phyloP scores from a whole-genome alignment of 768 basidiomycete species.

The Lentinula aciculospora region DNA sequence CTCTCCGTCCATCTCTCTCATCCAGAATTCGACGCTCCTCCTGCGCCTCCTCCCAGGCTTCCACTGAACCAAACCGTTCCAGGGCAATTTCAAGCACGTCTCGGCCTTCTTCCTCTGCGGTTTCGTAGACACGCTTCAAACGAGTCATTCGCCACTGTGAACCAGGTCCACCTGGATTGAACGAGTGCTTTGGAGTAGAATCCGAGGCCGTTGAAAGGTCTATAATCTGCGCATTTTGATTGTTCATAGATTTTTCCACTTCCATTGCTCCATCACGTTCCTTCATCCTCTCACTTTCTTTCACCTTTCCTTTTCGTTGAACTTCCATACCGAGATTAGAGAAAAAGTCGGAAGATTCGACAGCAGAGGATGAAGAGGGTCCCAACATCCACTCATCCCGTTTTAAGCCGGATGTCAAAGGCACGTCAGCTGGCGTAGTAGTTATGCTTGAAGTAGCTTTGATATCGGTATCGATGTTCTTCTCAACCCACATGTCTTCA shows the following conservation, averaged over 20 bases:
- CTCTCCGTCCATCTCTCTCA: slow-evolving; percentile 56
- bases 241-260: slow-evolving; percentile 33
- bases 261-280: slow-evolving; percentile 54
- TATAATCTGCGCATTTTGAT: slow-evolving; percentile 53
- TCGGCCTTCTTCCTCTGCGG: slow-evolving; percentile 77
- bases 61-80: slow-evolving; percentile 82
- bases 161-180: slow-evolving; percentile 83
- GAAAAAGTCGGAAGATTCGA: slow-evolving; percentile 81
- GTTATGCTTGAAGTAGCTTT: slow-evolving; percentile 36
- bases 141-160: slow-evolving; percentile 99
- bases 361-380: slow-evolving; percentile 29
- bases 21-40: slow-evolving; percentile 85
- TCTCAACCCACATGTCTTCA: slow-evolving; percentile 83
- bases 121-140: slow-evolving; percentile 82
- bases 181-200: slow-evolving; percentile 37
- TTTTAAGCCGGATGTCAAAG: slow-evolving; percentile 43
- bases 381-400: slow-evolving; percentile 90
- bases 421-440: slow-evolving; percentile 42
- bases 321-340: slow-evolving; percentile 75
- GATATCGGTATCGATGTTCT: slow-evolving; percentile 76
- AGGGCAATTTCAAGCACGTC: slow-evolving; percentile 74
- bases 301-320: slow-evolving; percentile 62
- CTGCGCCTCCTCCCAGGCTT: slow-evolving; percentile 84
- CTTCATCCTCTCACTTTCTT: slow-evolving; percentile 50
- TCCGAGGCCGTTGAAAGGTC: slow-evolving; percentile 34